Evolutionary conservation across 2,329 filamentous ascomycete species (phyloP).

Genomic region (Aureobasidium sp.): DNA sequence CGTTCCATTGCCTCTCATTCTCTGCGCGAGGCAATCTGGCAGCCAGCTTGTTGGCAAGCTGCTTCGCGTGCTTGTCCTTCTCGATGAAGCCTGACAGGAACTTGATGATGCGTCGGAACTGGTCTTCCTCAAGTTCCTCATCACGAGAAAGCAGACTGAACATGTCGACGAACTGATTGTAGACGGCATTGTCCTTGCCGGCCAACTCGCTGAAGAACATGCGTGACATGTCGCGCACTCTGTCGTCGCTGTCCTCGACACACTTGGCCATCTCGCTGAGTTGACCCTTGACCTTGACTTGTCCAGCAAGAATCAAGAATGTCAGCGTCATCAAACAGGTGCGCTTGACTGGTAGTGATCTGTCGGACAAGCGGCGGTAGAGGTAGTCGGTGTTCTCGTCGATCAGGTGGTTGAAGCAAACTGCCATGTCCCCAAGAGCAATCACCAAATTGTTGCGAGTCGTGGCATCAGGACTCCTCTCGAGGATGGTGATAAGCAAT

Average conservation of each 20-base stretch:
- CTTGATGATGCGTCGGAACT: conserved; percentile 76
- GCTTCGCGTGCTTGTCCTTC: conserved; percentile 98
- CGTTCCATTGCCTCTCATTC: conserved; percentile 92
- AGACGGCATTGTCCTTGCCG: conserved; percentile 97
- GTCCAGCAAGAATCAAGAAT: conserved; percentile 90
- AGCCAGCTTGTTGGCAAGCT: conserved; percentile 85
- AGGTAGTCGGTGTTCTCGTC: conserved; percentile 99
- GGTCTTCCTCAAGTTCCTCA: conserved; percentile 70
- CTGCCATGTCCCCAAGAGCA: conserved; percentile 95
- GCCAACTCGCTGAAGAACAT: conserved; percentile 99
- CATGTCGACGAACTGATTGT: conserved; percentile 99
- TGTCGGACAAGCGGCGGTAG: conserved; percentile 84
- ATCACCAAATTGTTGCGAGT: conserved; percentile 95
- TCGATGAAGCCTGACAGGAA: conserved; percentile 95
- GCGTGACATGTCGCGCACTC: conserved; percentile 82
- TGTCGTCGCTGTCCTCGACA: conserved; percentile 88
- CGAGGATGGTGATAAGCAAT: conserved; percentile 94
- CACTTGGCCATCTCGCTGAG: conserved; percentile 99
- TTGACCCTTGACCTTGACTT: conserved; percentile 99
- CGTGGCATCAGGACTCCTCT: conserved; percentile 83
- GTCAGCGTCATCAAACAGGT: conserved; percentile 98
- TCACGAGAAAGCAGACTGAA: conserved; percentile 87
- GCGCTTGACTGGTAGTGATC: conserved; percentile 82
- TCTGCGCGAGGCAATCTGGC: conserved; percentile 79
- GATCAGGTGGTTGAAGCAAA: conserved; percentile 98